phyloP scores from a whole-genome alignment of 2,329 filamentous ascomycete genomes.

The Orbilia blumenaviensis region DNA sequence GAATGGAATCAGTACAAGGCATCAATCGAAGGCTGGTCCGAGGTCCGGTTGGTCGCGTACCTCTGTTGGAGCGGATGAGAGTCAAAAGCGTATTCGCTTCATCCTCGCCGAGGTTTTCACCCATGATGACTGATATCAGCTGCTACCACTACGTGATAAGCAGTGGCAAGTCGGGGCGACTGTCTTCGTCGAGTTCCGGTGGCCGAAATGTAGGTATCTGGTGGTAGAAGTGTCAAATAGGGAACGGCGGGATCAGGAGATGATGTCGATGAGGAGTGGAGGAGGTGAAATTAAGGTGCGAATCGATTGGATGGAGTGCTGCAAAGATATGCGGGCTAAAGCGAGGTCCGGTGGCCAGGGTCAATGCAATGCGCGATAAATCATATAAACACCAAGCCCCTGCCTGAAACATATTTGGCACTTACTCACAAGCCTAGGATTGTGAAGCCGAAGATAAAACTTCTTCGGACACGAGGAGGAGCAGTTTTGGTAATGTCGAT shows the following conservation, averaged over 20 bases:
- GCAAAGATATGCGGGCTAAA: constrained; percentile 43
- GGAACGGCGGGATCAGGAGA: constrained; percentile 11
- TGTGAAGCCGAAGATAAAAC: background rate
- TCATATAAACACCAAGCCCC: constrained; percentile 40
- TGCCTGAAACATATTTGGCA: background rate
- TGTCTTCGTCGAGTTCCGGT: constrained; percentile 4
- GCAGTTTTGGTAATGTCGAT: background rate
- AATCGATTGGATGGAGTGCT: constrained; percentile 28
- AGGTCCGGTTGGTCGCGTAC: constrained; percentile 51
- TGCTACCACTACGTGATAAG: constrained; percentile 28
- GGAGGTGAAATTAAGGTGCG: constrained; percentile 38
- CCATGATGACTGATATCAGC: constrained; percentile 38
- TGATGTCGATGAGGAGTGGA: constrained; percentile 40
- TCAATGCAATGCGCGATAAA: constrained; percentile 52
- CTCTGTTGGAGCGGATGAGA: constrained; percentile 49
- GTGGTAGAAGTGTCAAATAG: background rate
- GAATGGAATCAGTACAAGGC: constrained; percentile 44
- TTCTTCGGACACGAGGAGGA: no score
- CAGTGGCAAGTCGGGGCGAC: constrained; percentile 21
- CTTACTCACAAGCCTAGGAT: background rate
- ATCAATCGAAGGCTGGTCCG: constrained; percentile 30
- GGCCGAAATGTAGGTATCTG: background rate
- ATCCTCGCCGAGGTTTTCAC: constrained; percentile 50
- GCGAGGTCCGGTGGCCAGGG: constrained; percentile 28
- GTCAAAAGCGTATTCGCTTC: constrained; percentile 51